Base-by-base conservation (phyloP, 129 eudicot genomes). In the Flaveria ramosissima region DNA sequence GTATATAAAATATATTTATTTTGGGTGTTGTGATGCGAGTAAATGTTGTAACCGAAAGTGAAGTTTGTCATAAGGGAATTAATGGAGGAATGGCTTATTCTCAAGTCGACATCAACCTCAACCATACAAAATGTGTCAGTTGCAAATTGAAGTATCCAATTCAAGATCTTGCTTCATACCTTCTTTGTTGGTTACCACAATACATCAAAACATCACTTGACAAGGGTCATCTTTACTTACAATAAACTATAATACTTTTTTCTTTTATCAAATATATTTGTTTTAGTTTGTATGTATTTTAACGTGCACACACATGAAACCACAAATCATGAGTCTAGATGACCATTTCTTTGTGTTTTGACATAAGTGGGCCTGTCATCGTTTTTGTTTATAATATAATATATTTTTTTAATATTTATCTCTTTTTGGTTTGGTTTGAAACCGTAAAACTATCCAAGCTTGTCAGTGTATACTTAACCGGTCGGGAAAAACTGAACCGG, bases 41-140 rank as follows among this genome's bases (percentile, higher is more conserved):
- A 17, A 80, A 73, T 52, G 83, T 53, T 67, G 79, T 53, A 80
- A 80, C 84, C 71, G 84, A 80, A 80, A 74, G 79, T 20, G 83
- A 64, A 73, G 52, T 66, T 73, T 79, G 59, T 19, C 13, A 21
- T 26, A 73, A 42, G 70, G 24, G 69, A 73, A 24, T 66, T 80
- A 80, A 80, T 74, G 75, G 20, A 23, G 84, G 80, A 74, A 80
- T 80, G 84, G 84, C 80, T 80, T 64, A 75, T 66, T 74, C 80
- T 66, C 46, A 74, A 55, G 84, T 80, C 84, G 41, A 80, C 71
- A 80, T 74, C 84, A 78, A 60, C 77, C 77, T 68, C 52, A 72
- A 76, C 65, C 73, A 76, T 65, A 60, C 63, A 76, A 65, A 76
- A 50, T 65, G 23, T 75, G 80, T 76, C 80, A 76, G 80, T 53